Conservation (phyloP, 441 rosid species). For the Viola pubescens region DNA sequence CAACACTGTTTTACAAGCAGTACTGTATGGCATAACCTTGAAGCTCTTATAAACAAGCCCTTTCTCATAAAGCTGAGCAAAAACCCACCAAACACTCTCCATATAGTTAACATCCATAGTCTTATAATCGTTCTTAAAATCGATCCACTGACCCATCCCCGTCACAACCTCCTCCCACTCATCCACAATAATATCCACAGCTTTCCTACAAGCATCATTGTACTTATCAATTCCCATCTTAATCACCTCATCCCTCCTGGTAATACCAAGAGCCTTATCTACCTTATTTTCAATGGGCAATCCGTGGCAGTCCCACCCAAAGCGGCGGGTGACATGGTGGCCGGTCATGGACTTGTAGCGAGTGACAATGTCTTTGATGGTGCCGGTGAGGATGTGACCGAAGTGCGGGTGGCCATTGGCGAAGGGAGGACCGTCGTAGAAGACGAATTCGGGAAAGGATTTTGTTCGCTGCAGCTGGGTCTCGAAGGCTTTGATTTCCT, state of each 20-base stretch:
- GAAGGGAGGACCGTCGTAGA: constrained; percentile 96
- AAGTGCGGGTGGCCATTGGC: constrained; percentile 95
- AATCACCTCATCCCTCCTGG: constrained; percentile 57
- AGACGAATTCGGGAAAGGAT: constrained; percentile 60
- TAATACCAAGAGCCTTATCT: constrained; percentile 53
- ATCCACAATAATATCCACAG: constrained; percentile 76
- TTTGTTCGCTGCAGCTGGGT: constrained; percentile 57
- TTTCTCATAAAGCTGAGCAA: constrained; percentile 66
- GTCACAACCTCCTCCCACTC: constrained; percentile 86
- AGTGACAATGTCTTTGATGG: constrained; percentile 87
- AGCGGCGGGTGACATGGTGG: constrained; percentile 89
- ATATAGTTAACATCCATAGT: constrained; percentile 88
- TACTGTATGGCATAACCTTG: constrained; percentile 98
- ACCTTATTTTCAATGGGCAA: constrained; percentile 92
- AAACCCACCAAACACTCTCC: constrained; percentile 99
- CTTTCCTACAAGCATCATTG: constrained; percentile 83
- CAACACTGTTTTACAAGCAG: constrained; percentile 83
- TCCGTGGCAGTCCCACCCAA: constrained; percentile 99
- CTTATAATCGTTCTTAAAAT: constrained; percentile 79
- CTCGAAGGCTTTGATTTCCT: constrained; percentile 63
- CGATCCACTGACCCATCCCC: constrained; percentile 94
- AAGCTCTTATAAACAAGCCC: constrained; percentile 84
- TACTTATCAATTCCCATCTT: constrained; percentile 85
- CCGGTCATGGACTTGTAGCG: constrained; percentile 85
- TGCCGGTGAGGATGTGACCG: constrained; percentile 95